phyloP scores from a whole-genome alignment of 805 yeast species.

The Kodamaea neixiangensis region DNA sequence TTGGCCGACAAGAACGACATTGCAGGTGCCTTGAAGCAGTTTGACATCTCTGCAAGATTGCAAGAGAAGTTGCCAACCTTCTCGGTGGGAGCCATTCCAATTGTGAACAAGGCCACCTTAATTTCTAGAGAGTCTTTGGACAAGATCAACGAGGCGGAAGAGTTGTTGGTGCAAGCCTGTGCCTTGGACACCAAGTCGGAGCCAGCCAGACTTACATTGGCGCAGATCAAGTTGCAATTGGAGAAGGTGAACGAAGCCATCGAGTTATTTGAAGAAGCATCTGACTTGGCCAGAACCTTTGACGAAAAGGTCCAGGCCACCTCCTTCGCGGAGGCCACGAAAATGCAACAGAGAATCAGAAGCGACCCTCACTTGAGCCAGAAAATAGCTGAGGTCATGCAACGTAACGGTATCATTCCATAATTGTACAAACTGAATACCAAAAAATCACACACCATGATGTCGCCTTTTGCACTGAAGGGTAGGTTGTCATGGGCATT shows the following conservation, averaged over 20 bases:
- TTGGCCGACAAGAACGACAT: conserved; percentile 78
- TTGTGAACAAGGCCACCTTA: conserved; percentile 84
- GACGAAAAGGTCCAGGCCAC: conserved; percentile 90
- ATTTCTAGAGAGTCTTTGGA: conserved; percentile 57
- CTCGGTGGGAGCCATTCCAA: conserved; percentile 85
- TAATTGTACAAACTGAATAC: conserved; percentile 5
- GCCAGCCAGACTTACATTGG: conserved; percentile 85
- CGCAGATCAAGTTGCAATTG: conserved; percentile 84
- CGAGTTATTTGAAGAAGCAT: conserved; percentile 76
- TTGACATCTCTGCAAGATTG: conserved; percentile 81
- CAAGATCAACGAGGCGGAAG: conserved; percentile 55
- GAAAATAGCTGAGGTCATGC: conserved; percentile 63
- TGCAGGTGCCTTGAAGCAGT: conserved; percentile 74
- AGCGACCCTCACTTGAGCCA: conserved; percentile 64
- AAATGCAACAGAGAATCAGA: conserved; percentile 79
- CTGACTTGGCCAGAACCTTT: conserved; percentile 76
- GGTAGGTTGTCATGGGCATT: background rate
- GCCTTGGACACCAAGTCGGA: conserved; percentile 86
- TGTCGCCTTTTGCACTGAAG: background rate
- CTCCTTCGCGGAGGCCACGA: conserved; percentile 89
- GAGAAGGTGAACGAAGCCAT: conserved; percentile 84
- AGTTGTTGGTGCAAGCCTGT: conserved; percentile 71
- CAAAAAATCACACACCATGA: background rate
- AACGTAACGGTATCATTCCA: conserved; percentile 21
- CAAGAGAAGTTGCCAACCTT: conserved; percentile 69